phyloP scores from a whole-genome alignment of 768 basidiomycete genomes.

The Mrakia blollopis region DNA sequence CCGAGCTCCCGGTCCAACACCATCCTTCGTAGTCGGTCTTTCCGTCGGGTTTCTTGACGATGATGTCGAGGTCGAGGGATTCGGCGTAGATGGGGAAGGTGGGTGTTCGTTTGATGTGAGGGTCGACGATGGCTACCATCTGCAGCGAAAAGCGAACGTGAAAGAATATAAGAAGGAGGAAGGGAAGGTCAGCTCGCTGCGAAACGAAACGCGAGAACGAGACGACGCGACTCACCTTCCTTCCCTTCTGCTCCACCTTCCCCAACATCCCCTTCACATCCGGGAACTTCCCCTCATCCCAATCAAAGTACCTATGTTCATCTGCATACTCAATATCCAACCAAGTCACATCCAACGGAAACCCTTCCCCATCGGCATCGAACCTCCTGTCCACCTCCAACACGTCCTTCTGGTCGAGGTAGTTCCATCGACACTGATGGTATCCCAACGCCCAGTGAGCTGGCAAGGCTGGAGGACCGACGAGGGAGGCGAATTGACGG shows the following conservation, averaged over 20 bases:
- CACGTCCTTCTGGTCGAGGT: constrained; percentile 82
- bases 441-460: constrained; percentile 87
- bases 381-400: constrained; percentile 77
- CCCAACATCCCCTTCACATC: constrained; percentile 90
- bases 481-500: constrained; percentile 74
- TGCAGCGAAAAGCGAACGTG: constrained; percentile 40
- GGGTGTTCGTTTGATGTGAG: constrained; percentile 80
- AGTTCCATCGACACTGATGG: constrained; percentile 99
- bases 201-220: constrained; percentile 7
- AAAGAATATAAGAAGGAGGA: not conserved
- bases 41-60: constrained; percentile 71
- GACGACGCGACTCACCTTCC: constrained; percentile 64
- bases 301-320: constrained; percentile 95
- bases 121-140: constrained; percentile 98
- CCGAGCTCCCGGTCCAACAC: constrained; percentile 96
- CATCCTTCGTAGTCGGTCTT: constrained; percentile 84
- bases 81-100: constrained; percentile 78
- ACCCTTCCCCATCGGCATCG: constrained; percentile 64
- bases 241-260: constrained; percentile 72
- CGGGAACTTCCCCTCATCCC: constrained; percentile 88
- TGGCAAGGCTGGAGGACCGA: constrained; percentile 81
- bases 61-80: constrained; percentile 72
- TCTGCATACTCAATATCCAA: constrained; percentile 92
- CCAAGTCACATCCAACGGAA: constrained; percentile 96
- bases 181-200: not conserved